These are phyloP conservation scores for Magnaporthiopsis rhizophila DNA, from an alignment of 2,329 filamentous ascomycete species.

Conservation along the genomic window DNA sequence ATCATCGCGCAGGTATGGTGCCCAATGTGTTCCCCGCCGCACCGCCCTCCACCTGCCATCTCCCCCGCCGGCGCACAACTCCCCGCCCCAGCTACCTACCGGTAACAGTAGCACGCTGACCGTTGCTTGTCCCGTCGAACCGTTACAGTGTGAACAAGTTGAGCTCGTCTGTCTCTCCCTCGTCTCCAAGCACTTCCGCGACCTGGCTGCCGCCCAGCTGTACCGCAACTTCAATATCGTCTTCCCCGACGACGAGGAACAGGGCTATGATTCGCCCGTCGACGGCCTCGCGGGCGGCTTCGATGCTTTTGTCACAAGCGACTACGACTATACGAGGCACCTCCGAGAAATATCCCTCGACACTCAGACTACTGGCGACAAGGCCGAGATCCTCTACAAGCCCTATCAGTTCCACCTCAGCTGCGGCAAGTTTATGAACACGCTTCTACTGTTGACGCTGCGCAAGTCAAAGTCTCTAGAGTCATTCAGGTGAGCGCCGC, in stretches of 20 bases:
- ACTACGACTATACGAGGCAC: slow-evolving; percentile 55
- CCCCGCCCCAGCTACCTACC: too few species aligned
- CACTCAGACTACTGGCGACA: slow-evolving; percentile 41
- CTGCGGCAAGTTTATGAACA: slow-evolving; percentile 58
- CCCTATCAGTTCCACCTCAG: slow-evolving; percentile 45
- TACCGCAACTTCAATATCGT: slow-evolving; percentile 54
- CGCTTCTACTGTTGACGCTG: slow-evolving; percentile 47
- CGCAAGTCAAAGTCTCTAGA: slow-evolving; percentile 48
- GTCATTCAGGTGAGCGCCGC: slow-evolving; percentile 41
- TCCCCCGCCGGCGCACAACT: background rate
- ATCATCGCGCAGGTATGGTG: slow-evolving; percentile 37
- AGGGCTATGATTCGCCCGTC: slow-evolving; percentile 41
- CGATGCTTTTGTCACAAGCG: slow-evolving; percentile 54
- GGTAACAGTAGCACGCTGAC: background rate
- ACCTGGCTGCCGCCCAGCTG: slow-evolving; percentile 48
- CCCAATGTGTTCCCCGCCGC: background rate
- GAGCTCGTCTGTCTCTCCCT: slow-evolving; percentile 51
- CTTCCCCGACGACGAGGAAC: slow-evolving; percentile 52
- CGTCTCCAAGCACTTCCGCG: slow-evolving; percentile 49
- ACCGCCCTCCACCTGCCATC: background rate
- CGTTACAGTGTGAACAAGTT: slow-evolving; percentile 36
- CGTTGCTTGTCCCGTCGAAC: background rate
- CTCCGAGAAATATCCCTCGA: slow-evolving; percentile 49
- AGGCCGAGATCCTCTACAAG: slow-evolving; percentile 45
- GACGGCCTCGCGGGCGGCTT: slow-evolving; percentile 50